Percentiles rank a stretch among this genome's conserved stretches.
Evolutionary conservation across 768 basidiomycete genomes (phyloP).

Genomic region (Naematelia aurantialba): DNA sequence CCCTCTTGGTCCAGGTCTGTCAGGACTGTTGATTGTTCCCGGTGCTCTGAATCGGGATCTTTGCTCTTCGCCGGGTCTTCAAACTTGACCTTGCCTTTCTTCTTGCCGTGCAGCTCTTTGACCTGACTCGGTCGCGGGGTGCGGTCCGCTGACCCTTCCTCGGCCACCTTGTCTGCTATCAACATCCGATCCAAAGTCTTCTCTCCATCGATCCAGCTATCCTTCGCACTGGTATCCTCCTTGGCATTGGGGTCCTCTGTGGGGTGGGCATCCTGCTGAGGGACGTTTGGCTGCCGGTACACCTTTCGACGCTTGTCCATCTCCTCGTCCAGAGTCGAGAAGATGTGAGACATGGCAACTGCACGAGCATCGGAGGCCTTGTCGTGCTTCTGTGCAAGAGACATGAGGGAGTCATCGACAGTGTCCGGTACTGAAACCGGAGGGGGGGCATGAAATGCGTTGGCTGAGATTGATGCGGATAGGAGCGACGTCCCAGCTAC

Average conservation of each 20-base stretch:
- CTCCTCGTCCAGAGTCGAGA: conserved; percentile 23
- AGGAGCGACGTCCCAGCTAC: conserved; percentile 26
- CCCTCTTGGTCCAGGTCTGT: conserved; percentile 29
- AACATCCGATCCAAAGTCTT: conserved; percentile 1
- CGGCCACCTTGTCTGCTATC: conserved; percentile 15
- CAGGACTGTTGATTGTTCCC: conserved; percentile 8
- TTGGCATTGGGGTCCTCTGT: conserved; percentile 9
- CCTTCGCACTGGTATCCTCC: conserved; percentile 20
- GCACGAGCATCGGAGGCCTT: conserved; percentile 28
- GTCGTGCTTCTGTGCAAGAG: conserved; percentile 14
- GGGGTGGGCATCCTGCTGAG: conserved; percentile 4
- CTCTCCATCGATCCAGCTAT: conserved; percentile 44
- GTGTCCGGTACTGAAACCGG: conserved; percentile 15
- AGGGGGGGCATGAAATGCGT: conserved; percentile 24
- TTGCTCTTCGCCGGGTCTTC: conserved; percentile 37
- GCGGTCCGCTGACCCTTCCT: conserved; percentile 16
- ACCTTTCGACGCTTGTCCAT: conserved; percentile 17
- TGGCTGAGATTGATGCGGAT: conserved; percentile 38
- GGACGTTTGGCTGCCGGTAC: no score
- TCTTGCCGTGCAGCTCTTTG: conserved; percentile 9
- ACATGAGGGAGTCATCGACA: conserved; percentile 19
- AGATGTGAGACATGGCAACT: conserved; percentile 35
- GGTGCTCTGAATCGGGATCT: background rate
- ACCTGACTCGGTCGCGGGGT: conserved; percentile 28
- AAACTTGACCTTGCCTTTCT: conserved; percentile 41